Conservation (phyloP, 805 yeast species). For the Wickerhamiella parazyma region DNA sequence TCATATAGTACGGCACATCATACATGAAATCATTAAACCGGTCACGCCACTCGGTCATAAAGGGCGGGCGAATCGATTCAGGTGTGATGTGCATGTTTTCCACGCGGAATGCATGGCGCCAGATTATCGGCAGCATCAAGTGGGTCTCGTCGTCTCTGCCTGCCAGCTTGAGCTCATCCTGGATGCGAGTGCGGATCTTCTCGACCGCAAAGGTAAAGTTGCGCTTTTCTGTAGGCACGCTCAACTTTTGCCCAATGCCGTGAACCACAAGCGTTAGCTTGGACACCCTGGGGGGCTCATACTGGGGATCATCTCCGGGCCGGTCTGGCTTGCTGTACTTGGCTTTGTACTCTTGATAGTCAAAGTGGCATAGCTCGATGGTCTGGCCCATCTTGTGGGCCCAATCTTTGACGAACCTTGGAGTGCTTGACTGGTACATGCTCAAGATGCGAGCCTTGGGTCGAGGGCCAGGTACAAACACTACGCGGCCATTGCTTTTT, state of each 20-base stretch:
- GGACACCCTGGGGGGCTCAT: constrained; percentile 31
- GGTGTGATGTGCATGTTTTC: constrained; percentile 37
- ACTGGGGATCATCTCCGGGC: constrained; percentile 19
- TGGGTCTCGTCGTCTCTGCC: neutral
- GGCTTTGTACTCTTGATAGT: constrained; percentile 24
- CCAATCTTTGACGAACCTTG: constrained; percentile 15
- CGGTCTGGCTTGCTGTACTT: constrained; percentile 20
- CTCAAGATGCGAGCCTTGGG: constrained; percentile 5
- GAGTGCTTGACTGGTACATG: constrained; percentile 4
- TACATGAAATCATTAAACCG: constrained; percentile 73
- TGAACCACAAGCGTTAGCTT: constrained; percentile 74
- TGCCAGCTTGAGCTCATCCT: constrained; percentile 6
- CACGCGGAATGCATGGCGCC: constrained; percentile 56
- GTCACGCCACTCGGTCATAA: constrained; percentile 62
- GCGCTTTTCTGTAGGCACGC: constrained; percentile 63
- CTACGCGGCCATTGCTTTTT: constrained; percentile 2
- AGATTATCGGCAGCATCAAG: constrained; percentile 57
- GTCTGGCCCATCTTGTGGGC: constrained; percentile 16
- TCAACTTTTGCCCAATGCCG: constrained; percentile 87
- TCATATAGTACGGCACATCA: constrained; percentile 71
- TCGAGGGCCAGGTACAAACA: neutral
- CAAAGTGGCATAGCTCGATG: constrained; percentile 22
- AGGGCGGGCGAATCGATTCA: constrained; percentile 60
- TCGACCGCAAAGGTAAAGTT: constrained; percentile 66
- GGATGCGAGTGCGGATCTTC: constrained; percentile 26